phyloP scores from a whole-genome alignment of 2,329 filamentous ascomycete species.

The Didymella pomorum region DNA sequence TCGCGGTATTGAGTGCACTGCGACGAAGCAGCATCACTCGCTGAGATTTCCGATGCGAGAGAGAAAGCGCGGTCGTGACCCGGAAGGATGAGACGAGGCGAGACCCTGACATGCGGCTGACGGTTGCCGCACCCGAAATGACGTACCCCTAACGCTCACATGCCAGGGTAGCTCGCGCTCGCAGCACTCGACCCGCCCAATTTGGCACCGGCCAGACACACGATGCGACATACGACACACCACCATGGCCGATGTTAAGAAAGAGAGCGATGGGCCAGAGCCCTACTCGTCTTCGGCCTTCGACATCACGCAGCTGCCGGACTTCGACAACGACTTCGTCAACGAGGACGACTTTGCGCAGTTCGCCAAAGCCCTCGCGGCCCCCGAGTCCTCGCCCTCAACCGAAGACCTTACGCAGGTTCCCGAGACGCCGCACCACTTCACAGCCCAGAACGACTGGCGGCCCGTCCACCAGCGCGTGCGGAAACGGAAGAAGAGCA shows the following conservation, averaged over 20 bases:
- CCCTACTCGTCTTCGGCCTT: slow-evolving; percentile 71
- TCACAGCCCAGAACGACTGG: slow-evolving; percentile 96
- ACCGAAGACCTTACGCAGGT: slow-evolving; percentile 61
- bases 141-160: not conserved
- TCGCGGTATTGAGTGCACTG: slow-evolving; percentile 15
- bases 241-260: slow-evolving; percentile 55
- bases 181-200: not conserved
- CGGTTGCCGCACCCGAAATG: not conserved
- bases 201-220: not conserved
- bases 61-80: not conserved
- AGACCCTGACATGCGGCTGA: slow-evolving; percentile 9
- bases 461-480: slow-evolving; percentile 82
- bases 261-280: slow-evolving; percentile 61
- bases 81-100: slow-evolving; percentile 7
- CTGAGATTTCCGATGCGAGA: not conserved
- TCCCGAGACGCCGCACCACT: slow-evolving; percentile 63
- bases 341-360: slow-evolving; percentile 74
- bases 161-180: not conserved
- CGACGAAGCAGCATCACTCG: slow-evolving; percentile 34
- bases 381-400: slow-evolving; percentile 76
- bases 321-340: slow-evolving; percentile 80
- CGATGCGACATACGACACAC: slow-evolving; percentile 25
- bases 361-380: slow-evolving; percentile 83
- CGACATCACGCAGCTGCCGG: slow-evolving; percentile 76
- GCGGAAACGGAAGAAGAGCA: slow-evolving; percentile 52